Base-by-base conservation (phyloP, 208 protist species). In the Leishmania lainsoni region DNA sequence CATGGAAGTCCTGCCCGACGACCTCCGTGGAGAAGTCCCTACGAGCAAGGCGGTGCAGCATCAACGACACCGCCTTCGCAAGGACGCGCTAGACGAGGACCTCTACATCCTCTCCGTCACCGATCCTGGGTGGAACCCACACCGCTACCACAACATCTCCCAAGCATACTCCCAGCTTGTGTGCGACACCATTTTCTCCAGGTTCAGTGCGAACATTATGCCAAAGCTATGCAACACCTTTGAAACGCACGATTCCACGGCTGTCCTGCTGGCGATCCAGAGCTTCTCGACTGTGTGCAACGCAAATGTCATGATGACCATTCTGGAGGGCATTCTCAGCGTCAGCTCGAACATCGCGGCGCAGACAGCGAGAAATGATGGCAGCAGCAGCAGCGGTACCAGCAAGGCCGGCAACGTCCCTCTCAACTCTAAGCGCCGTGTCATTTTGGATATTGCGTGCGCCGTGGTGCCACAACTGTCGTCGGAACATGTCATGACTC, bases 131-230 rank as follows among this genome's bases (percentile, higher is more conserved):
- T 96, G 92, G 91, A 93, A 92, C 75, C 87, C 88, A 63, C 91
- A 96, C 84, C 74, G 86, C 45, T 97, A 94, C 76, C 94, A 97
- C 87, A 90, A 91, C 85, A 97, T 97, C 79, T 89, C 91, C 6
- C 87, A 94, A 58, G 86, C 74, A 22, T 82, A 87, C 58, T 91
- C 94, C 10, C 85, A 83, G 68, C 35, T 84, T 56, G 92, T 96
- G 35, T 97, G 94, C 83, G 84, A 88, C 48, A 88, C 84, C 56
- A 81, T 97, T 35, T 93, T 97, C 77, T 84, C 86, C 74, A 93
- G 90, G 83, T 97, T 94, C 81, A 95, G 91, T 81, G 89, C 86
- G 1, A 97, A 97, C 83, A 94, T 97, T 79, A 97, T 97, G 94
- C 94, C 94, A 17, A 92, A 92, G 52, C 87, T 97, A 59, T 97